Percentiles rank a stretch among this genome's conserved stretches.
Evolutionary conservation across 179 eudicot species (phyloP).

Genomic region (Silene vulgaris): DNA sequence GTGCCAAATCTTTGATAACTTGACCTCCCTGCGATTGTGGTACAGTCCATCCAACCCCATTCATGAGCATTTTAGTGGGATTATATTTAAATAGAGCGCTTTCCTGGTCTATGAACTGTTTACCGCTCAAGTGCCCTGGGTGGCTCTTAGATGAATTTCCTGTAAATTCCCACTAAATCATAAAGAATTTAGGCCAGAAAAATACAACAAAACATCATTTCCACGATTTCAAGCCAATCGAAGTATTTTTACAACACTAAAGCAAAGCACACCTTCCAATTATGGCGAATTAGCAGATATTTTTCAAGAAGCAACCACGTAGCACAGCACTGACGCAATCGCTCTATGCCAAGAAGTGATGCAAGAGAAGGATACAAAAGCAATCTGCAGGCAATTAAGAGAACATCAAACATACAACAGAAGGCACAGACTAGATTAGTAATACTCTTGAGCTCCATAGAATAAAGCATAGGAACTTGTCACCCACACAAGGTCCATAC

Average conservation of each 20-base stretch:
- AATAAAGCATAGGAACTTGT: conserved; percentile 12
- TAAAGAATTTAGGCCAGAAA: conserved; percentile 31
- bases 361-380: conserved; percentile 83
- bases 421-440: conserved; percentile 14
- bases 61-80: conserved; percentile 65
- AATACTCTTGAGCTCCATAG: background rate
- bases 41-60: conserved; percentile 92
- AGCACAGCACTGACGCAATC: conserved; percentile 84
- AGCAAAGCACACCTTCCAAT: conserved; percentile 68
- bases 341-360: conserved; percentile 91
- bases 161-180: conserved; percentile 74
- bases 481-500: conserved; percentile 89
- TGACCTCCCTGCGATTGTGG: conserved; percentile 71
- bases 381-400: conserved; percentile 46
- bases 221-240: conserved; percentile 11
- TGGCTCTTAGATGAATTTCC: conserved; percentile 59
- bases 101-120: conserved; percentile 36
- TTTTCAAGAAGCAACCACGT: conserved; percentile 98
- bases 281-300: conserved; percentile 59
- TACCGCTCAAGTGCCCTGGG: conserved; percentile 34
- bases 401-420: conserved; percentile 17
- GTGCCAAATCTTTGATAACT: conserved; percentile 40
- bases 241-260: conserved; percentile 9
- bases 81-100: conserved; percentile 44
- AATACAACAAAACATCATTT: conserved; percentile 12